These are phyloP conservation scores for Exsudoporus frostii DNA, from an alignment of 768 basidiomycete species.

Conservation along the genomic window DNA sequence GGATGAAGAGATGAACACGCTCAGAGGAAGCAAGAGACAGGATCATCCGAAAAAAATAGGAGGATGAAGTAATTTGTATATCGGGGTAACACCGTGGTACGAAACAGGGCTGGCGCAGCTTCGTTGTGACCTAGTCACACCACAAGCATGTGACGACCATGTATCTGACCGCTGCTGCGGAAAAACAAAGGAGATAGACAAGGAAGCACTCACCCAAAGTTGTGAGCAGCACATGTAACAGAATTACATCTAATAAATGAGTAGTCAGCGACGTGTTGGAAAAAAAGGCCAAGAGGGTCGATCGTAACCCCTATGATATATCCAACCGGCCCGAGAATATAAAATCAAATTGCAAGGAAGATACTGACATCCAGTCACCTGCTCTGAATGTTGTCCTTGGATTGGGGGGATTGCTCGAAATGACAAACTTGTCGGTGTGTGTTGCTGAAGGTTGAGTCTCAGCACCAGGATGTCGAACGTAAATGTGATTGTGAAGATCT, in stretches of 20 bases:
- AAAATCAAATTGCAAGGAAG: slow-evolving; percentile 21
- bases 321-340: slow-evolving; percentile 3
- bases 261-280: slow-evolving; percentile 4
- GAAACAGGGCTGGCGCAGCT: slow-evolving; percentile 7
- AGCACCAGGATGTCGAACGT: background rate
- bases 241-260: slow-evolving; percentile 53
- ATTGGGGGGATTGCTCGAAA: slow-evolving; percentile 72
- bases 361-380: slow-evolving; percentile 76
- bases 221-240: slow-evolving; percentile 73
- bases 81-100: slow-evolving; percentile 16
- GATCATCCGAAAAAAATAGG: slow-evolving; percentile 26
- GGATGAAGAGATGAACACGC: background rate
- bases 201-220: slow-evolving; percentile 68
- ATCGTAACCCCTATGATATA: slow-evolving; percentile 17
- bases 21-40: slow-evolving; percentile 5
- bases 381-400: slow-evolving; percentile 61
- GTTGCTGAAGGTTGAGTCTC: background rate
- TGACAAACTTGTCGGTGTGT: slow-evolving; percentile 43
- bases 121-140: background rate
- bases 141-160: slow-evolving; percentile 1
- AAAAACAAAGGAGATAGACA: slow-evolving; percentile 7
- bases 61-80: slow-evolving; percentile 25
- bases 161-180: background rate
- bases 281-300: slow-evolving; percentile 7
- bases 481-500: slow-evolving; percentile 27